Conservation (phyloP, 2,329 filamentous ascomycete species). For the Decorospora gaudefroyi region DNA sequence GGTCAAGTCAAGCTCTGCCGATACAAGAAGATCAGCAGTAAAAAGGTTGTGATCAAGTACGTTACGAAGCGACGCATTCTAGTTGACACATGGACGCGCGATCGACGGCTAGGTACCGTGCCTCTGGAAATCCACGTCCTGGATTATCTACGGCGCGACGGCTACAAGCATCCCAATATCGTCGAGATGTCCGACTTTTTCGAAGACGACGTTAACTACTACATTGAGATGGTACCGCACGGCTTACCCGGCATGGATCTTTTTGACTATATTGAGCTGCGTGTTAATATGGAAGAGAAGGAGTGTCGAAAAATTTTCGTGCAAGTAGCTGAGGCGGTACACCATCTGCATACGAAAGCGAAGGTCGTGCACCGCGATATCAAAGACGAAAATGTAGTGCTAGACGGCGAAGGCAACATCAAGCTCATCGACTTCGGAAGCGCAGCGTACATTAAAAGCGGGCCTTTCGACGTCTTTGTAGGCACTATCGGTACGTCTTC, state of each 20-base stretch:
- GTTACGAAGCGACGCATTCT: slow-evolving; percentile 96
- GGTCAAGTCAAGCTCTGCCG: slow-evolving; percentile 95
- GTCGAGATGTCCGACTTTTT: slow-evolving; percentile 73
- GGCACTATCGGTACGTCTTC: slow-evolving; percentile 83
- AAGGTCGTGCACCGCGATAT: slow-evolving; percentile 96
- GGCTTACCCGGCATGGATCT: slow-evolving; percentile 96
- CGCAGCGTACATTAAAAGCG: slow-evolving; percentile 96
- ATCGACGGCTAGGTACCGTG: slow-evolving; percentile 89
- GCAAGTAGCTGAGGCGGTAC: slow-evolving; percentile 86
- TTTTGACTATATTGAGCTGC: slow-evolving; percentile 97
- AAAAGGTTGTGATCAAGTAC: slow-evolving; percentile 94
- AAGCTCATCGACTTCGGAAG: slow-evolving; percentile 98
- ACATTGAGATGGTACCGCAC: slow-evolving; percentile 97
- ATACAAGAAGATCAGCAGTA: slow-evolving; percentile 73
- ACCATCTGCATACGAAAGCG: slow-evolving; percentile 89
- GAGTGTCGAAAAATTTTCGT: slow-evolving; percentile 95
- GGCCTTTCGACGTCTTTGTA: slow-evolving; percentile 98
- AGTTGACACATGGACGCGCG: slow-evolving; percentile 97
- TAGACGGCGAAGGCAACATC: slow-evolving; percentile 93
- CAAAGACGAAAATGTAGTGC: slow-evolving; percentile 97
- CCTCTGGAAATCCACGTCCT: slow-evolving; percentile 96
- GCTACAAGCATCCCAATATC: slow-evolving; percentile 66
- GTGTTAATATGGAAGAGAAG: slow-evolving; percentile 92
- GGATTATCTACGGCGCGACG: slow-evolving; percentile 82
- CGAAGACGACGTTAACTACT: slow-evolving; percentile 87